Conservation (phyloP, 148 eudicot species). For the Linanthus parryae region DNA sequence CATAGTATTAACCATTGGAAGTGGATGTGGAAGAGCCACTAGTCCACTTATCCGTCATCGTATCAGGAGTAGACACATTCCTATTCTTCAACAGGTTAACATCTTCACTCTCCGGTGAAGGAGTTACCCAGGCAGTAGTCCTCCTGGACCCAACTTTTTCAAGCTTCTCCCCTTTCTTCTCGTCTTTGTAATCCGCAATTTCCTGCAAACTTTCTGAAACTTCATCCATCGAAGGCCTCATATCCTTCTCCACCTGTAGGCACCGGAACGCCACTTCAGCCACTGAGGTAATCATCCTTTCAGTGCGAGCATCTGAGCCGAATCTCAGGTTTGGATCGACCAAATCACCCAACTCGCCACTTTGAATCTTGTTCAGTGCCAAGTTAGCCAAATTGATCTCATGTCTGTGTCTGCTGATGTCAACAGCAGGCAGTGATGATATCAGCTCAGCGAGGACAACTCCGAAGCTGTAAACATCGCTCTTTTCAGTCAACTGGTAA, state of each 20-base stretch:
- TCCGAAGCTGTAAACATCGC: slow-evolving; percentile 84
- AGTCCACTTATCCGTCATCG: slow-evolving; percentile 38
- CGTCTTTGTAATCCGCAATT: slow-evolving; percentile 17
- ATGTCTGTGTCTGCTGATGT: slow-evolving; percentile 37
- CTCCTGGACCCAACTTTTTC: not conserved
- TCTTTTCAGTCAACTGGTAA: slow-evolving; percentile 61
- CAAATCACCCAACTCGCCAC: slow-evolving; percentile 38
- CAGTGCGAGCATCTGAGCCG: slow-evolving; percentile 23
- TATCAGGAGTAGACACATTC: slow-evolving; percentile 26
- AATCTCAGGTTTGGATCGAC: slow-evolving; percentile 49
- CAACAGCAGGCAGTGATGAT: slow-evolving; percentile 63
- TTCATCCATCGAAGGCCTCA: slow-evolving; percentile 63
- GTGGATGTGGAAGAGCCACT: slow-evolving; percentile 34
- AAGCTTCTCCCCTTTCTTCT: not conserved
- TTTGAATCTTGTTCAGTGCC: slow-evolving; percentile 51
- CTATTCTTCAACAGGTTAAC: slow-evolving; percentile 5
- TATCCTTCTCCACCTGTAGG: slow-evolving; percentile 48
- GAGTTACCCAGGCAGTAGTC: not conserved
- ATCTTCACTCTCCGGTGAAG: slow-evolving; percentile 9
- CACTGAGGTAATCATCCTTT: slow-evolving; percentile 42
- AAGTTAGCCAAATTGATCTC: slow-evolving; percentile 59
- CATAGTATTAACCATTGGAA: slow-evolving; percentile 21
- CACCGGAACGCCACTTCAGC: slow-evolving; percentile 68
- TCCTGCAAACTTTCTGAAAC: slow-evolving; percentile 34
- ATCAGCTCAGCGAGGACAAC: slow-evolving; percentile 72